Conservation (phyloP, 2,329 filamentous ascomycete genomes). For the Aschersonia sp. region DNA sequence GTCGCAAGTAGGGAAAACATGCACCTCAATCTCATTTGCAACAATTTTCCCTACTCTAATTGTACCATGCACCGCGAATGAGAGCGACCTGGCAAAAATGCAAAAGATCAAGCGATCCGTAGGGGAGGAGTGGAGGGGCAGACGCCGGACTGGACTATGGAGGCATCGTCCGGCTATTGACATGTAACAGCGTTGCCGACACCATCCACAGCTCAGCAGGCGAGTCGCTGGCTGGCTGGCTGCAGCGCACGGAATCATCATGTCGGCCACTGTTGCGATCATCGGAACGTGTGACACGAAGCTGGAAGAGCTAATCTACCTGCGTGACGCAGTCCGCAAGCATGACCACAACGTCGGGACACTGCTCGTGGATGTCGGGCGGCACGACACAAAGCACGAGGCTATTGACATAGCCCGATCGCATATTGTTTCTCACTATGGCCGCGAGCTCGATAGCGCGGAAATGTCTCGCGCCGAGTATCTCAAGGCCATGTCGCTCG, state of each 20-base stretch:
- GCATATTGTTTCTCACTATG: conserved; percentile 22
- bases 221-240: background rate
- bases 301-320: conserved; percentile 40
- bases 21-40: no score
- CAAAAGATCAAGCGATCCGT: no score
- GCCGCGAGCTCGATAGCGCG: conserved; percentile 15
- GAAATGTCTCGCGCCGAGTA: conserved; percentile 36
- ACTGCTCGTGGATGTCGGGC: conserved; percentile 29
- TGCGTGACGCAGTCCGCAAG: conserved; percentile 29
- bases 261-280: conserved; percentile 29
- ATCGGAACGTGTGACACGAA: conserved; percentile 54
- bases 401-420: conserved; percentile 31
- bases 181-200: no score
- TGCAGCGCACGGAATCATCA: background rate
- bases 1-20: no score
- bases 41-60: no score
- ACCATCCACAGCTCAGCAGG: background rate
- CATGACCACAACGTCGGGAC: conserved; percentile 6
- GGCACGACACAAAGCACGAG: conserved; percentile 22
- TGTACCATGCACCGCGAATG: no score
- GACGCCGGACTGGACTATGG: no score
- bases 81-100: no score
- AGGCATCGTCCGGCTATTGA: no score
- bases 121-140: no score
- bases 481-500: conserved; percentile 37